These are phyloP conservation scores for Sutorius australiensis DNA, from an alignment of 768 basidiomycete genomes.

Conservation along the genomic window DNA sequence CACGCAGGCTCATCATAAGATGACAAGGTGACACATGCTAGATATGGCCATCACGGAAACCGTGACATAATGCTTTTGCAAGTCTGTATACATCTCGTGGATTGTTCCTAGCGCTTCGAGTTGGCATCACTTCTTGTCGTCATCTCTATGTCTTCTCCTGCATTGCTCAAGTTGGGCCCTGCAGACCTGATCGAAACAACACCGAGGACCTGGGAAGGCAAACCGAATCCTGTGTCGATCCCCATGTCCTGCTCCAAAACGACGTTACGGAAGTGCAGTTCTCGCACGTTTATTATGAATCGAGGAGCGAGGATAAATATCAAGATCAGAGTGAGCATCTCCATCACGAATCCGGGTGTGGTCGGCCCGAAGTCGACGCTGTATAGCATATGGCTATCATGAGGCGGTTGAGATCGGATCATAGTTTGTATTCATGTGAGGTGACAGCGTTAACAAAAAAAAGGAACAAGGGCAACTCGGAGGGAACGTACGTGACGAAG, in stretches of 20 bases:
- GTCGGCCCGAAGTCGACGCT: slow-evolving; percentile 6
- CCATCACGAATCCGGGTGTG: neutral
- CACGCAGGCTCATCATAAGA: too few relatives aligned
- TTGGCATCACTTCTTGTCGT: neutral
- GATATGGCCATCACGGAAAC: neutral
- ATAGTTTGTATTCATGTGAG: neutral
- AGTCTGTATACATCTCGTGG: neutral
- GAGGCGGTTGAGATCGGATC: neutral
- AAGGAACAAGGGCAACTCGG: neutral
- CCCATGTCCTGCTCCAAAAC: neutral
- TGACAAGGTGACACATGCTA: too few relatives aligned
- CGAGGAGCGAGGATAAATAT: slow-evolving; percentile 15
- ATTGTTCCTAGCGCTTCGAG: neutral
- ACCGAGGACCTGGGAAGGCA: neutral
- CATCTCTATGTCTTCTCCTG: slow-evolving; percentile 7
- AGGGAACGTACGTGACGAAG: slow-evolving; percentile 16
- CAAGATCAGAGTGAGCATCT: neutral
- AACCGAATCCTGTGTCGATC: slow-evolving; percentile 17
- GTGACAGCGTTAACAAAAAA: neutral
- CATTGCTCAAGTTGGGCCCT: neutral
- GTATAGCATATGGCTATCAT: slow-evolving; percentile 14
- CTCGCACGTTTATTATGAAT: slow-evolving; percentile 19
- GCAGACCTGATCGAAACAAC: neutral
- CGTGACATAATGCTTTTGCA: neutral
- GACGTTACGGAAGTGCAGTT: neutral